A percentile compares a stretch with the other conserved stretches of the same genome.
phyloP scores from a whole-genome alignment of 1,284 basidiomycete genomes.

The Sporisorium sorghi region DNA sequence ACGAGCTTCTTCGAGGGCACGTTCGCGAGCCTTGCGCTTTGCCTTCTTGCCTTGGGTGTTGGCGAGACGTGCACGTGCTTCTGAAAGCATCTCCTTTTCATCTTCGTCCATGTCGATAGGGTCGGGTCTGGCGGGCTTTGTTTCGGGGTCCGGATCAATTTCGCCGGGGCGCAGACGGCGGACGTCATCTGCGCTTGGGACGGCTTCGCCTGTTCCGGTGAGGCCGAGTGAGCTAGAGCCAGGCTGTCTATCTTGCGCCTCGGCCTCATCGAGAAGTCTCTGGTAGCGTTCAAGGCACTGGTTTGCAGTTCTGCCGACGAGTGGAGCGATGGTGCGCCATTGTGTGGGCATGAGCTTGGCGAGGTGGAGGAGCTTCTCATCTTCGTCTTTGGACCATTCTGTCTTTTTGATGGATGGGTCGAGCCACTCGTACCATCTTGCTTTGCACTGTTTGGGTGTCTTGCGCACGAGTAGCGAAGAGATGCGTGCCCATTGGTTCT shows the following conservation, averaged over 20 bases:
- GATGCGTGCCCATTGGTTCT: slow-evolving; percentile 86
- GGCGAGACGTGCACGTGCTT: slow-evolving; percentile 95
- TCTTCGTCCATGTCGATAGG: slow-evolving; percentile 99
- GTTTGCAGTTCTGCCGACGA: slow-evolving; percentile 97
- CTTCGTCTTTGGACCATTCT: slow-evolving; percentile 84
- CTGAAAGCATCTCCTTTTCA: slow-evolving; percentile 99
- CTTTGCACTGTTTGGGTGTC: slow-evolving; percentile 99
- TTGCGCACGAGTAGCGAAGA: slow-evolving; percentile 97
- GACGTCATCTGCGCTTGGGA: slow-evolving; percentile 89
- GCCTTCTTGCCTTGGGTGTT: slow-evolving; percentile 99
- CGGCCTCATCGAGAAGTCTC: slow-evolving; percentile 95
- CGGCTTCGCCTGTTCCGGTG: slow-evolving; percentile 81
- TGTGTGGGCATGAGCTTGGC: slow-evolving; percentile 99
- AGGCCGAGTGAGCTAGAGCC: slow-evolving; percentile 73
- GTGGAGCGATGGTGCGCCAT: slow-evolving; percentile 99
- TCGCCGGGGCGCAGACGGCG: slow-evolving; percentile 91
- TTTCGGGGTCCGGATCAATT: slow-evolving; percentile 98
- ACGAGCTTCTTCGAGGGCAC: slow-evolving; percentile 86
- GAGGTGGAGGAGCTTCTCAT: slow-evolving; percentile 96
- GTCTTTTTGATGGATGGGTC: slow-evolving; percentile 99
- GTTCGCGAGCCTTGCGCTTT: slow-evolving; percentile 94
- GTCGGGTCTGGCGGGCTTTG: slow-evolving; percentile 95
- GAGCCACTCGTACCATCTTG: slow-evolving; percentile 98
- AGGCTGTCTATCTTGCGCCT: slow-evolving; percentile 58
- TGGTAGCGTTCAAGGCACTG: slow-evolving; percentile 99